A percentile compares a stretch with the other conserved stretches of the same genome.
These are phyloP conservation scores for Boletus sp. DNA, from an alignment of 1,284 basidiomycete genomes.

Conservation along the genomic window DNA sequence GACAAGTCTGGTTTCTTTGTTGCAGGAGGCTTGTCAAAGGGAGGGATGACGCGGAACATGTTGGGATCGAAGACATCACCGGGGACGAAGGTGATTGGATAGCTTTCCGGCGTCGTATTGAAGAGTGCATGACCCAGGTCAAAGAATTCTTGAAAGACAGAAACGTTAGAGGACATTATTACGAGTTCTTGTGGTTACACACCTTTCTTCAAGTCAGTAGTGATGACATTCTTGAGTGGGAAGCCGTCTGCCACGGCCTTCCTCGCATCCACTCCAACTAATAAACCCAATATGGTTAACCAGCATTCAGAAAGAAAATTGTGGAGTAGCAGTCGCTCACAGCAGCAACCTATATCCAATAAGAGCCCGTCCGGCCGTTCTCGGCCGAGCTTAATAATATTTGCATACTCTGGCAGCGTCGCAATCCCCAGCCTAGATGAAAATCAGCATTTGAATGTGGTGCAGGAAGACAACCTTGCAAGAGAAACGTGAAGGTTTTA, in stretches of 20 bases:
- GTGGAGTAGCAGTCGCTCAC: conserved; percentile 16
- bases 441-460: neutral
- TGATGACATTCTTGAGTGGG: conserved; percentile 29
- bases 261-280: conserved; percentile 33
- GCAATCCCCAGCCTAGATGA: conserved; percentile 21
- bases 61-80: conserved; percentile 41
- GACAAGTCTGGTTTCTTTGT: conserved; percentile 28
- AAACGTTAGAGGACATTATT: neutral
- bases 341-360: conserved; percentile 34
- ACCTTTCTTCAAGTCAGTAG: conserved; percentile 27
- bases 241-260: conserved; percentile 32
- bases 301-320: neutral
- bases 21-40: conserved; percentile 12
- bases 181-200: neutral
- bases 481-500: conserved; percentile 21
- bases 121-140: conserved; percentile 43
- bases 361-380: conserved; percentile 27
- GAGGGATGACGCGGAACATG: conserved; percentile 29
- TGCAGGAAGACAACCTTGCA: conserved; percentile 4
- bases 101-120: conserved; percentile 36
- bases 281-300: neutral
- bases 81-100: conserved; percentile 39
- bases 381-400: conserved; percentile 25
- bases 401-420: conserved; percentile 19
- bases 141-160: conserved; percentile 31